Evolutionary conservation across 345 rosid genomes (phyloP), one percentile per base, ranked within the genome.

Genomic region (Lumnitzera racemosa): DNA sequence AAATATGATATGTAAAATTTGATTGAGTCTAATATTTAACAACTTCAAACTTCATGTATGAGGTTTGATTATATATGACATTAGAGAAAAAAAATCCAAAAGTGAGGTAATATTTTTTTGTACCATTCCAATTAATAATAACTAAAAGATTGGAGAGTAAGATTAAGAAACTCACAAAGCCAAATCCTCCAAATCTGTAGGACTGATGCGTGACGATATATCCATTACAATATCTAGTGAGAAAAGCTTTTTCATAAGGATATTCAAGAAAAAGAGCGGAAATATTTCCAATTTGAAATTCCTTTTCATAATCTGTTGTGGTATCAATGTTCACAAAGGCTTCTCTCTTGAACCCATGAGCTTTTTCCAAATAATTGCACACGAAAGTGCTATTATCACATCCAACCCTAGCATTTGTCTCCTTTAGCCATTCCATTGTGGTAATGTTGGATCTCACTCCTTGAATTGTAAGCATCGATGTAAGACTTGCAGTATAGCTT

Each of bases 401-500:
- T 2, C 88, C 91, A 6, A 85, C 70, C 31, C 24, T 75, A 27
- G 63, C n/a, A 29, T 75, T 68, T 57, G 66, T 63, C n/a, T 11
- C 29, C 56, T 48, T 71, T 5, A 78, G 61, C 70, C 59, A 69
- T 3, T 74, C 64, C 29, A 82, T 64, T 11, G 80, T 78, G 9
- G 78, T 71, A 9, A 63, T 47, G 24, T 69, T 71, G 2, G 81
- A 74, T 66, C 61, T 65, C 55, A 83, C 56, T 25, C 68, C 46
- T 56, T 69, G 74, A 13, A 83, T 67, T 0, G 92, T 86, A 13
- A 86, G 83, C 80, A 81, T 68, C 14, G 89, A 81, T 25, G 80
- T 70, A 23, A 86, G 65, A 61, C 75, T 63, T 13, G 92, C 89
- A 0, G 89, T 83, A 73, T 83, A 86, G 74, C 89, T 83, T 46